phyloP scores from a whole-genome alignment of 2,329 filamentous ascomycete species.

The Trichoderma polysporum region DNA sequence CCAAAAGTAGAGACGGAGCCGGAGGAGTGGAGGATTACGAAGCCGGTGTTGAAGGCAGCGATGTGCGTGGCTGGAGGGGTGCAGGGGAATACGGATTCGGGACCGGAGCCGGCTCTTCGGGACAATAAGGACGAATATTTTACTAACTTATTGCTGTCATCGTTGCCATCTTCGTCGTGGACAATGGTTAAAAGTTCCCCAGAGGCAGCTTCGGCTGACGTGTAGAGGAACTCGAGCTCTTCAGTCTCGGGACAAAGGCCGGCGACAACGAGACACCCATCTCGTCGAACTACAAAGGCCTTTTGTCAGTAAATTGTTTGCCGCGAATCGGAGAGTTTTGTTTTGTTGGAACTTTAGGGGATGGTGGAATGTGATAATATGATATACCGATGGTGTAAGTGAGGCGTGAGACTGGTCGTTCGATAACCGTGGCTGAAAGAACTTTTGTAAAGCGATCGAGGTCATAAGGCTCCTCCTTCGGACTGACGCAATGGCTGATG shows the following conservation, averaged over 20 bases:
- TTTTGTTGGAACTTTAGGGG: background rate
- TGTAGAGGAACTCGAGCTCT: background rate
- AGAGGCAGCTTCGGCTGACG: slow-evolving; percentile 22
- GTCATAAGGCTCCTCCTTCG: slow-evolving; percentile 45
- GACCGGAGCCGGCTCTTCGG: slow-evolving; percentile 18
- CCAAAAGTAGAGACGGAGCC: slow-evolving; percentile 55
- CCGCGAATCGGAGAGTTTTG: background rate
- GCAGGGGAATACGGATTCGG: slow-evolving; percentile 27
- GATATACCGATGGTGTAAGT: slow-evolving; percentile 49
- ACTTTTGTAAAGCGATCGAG: slow-evolving; percentile 45
- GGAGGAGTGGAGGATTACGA: slow-evolving; percentile 45
- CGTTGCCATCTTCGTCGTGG: background rate
- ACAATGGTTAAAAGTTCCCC: slow-evolving; percentile 23
- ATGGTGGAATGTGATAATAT: background rate
- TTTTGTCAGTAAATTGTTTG: background rate
- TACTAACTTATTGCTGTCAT: slow-evolving; percentile 21
- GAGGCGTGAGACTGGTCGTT: slow-evolving; percentile 36
- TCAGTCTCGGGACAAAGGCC: slow-evolving; percentile 22
- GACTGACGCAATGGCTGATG: slow-evolving; percentile 30
- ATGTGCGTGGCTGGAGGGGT: slow-evolving; percentile 39
- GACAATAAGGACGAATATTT: slow-evolving; percentile 28
- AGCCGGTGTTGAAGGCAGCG: slow-evolving; percentile 50
- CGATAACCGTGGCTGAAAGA: slow-evolving; percentile 39
- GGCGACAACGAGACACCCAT: slow-evolving; percentile 27
- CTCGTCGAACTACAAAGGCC: slow-evolving; percentile 25